Evolutionary conservation across 306 rosid genomes (phyloP), one percentile per base, ranked within the genome.

Genomic region (Glycyrrhiza uralensis): DNA sequence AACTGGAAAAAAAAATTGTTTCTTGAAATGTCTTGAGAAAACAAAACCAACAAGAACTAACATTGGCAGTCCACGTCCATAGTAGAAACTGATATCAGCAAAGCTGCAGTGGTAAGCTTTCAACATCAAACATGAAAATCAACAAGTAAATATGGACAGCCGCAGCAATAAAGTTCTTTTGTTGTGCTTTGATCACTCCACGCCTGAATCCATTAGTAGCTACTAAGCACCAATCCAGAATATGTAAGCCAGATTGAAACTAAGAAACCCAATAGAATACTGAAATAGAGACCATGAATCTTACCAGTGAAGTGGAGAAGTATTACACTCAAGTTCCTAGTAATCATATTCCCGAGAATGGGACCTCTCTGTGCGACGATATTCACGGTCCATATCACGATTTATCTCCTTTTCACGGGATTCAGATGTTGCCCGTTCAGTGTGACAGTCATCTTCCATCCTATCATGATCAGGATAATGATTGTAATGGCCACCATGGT

Each of bases 271-370:
- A 61, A 69, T 14, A 45, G 74, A 66, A 18, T 33, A 65, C 59
- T 71, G 18, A 75, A 39, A 61, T 57, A 57, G 17, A 22, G 10
- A n/a, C 19, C 73, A 69, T 26, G 38, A 36, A 41, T 49, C 69
- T 81, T 79, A 82, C 83, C 89, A 54, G 72, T 24, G 5, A 69
- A 67, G 69, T 60, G 55, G 66, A 68, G 50, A 22, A 30, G 46
- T 28, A 15, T 32, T 66, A 13, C 30, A 65, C 14, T 45, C 52
- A 18, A 23, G 54, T 56, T 36, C 73, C 76, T 70, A 83, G 73
- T 87, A 85, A 65, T 83, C 88, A 42, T 85, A 85, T 66, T 95
- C 99, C 65, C 88, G 82, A 15, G 99, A 94, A 56, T 61, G 85
- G 15, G 99, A 91, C 78, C 99, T 88, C 59, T 90, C 90, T 4